Conservation (phyloP, 805 yeast genomes). For the Grigorovia humatica region DNA sequence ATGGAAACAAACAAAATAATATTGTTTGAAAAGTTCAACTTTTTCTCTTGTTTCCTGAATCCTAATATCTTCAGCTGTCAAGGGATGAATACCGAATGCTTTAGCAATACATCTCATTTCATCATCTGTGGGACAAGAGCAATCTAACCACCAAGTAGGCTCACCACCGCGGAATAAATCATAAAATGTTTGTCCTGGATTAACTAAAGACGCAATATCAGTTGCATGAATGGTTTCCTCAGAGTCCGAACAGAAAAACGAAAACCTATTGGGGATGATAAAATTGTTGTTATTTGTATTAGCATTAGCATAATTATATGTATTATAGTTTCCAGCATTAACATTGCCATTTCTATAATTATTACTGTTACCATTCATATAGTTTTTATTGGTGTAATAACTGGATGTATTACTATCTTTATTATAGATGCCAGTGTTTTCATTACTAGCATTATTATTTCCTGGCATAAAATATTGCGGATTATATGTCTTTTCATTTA, state of each 20-base stretch:
- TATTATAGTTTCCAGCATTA: background rate
- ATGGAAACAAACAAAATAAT: conserved; percentile 94
- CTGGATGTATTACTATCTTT: background rate
- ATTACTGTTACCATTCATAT: background rate
- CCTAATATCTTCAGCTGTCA: conserved; percentile 94
- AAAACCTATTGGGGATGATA: conserved; percentile 60
- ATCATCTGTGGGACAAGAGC: conserved; percentile 85
- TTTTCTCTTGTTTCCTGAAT: conserved; percentile 96
- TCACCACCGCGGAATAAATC: conserved; percentile 62
- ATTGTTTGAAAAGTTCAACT: conserved; percentile 81
- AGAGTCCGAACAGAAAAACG: conserved; percentile 69
- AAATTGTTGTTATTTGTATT: conserved; percentile 3
- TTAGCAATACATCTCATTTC: conserved; percentile 90
- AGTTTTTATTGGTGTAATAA: background rate
- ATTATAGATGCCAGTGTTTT: background rate
- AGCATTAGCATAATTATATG: background rate
- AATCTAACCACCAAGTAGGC: conserved; percentile 94
- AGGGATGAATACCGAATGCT: conserved; percentile 94
- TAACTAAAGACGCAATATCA: conserved; percentile 67
- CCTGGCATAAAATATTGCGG: conserved; percentile 1
- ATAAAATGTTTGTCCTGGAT: conserved; percentile 53
- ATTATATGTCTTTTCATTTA: conserved; percentile 4
- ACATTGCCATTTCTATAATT: background rate
- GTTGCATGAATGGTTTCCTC: conserved; percentile 88
- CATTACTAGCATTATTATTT: background rate